Base-by-base conservation (phyloP, 1,284 basidiomycete genomes). In the Rhizoctonia solani region DNA sequence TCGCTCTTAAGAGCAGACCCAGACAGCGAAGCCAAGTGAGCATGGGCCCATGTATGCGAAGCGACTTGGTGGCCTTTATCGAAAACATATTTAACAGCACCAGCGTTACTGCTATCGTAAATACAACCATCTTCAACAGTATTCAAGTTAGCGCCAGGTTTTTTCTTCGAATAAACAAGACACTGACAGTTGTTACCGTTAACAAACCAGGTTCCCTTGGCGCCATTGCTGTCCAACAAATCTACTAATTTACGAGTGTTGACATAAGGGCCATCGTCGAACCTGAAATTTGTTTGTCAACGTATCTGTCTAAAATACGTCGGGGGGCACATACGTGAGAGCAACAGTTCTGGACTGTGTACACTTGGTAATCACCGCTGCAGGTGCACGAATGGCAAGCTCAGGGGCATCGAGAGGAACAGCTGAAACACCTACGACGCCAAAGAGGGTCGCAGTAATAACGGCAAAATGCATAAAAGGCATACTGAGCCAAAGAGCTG, bases 241-340 rank as follows among this genome's bases (percentile, higher is more conserved):
- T 54, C 44, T 8, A 47, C 56, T 8, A 68, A 23, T 2, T 32
- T 11, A 21, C 34, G 37, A n/a, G 30, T 68, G 37, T 41, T 54
- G 4, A 13, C 49, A 52, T 68, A 68, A 27, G 67, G 67, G 6
- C 67, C 67, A 25, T 68, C 67, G 34, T 68, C 67, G 21, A 66
- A 66, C 8, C 63, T 66, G 14, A 5, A 29, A 39, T 19, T 34
- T 46, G 29, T 65, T 65, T 1, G 39, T 1, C 2, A 27, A 25
- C 53, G 5, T 1, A 44, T 4, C 4, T 4, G 4, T 4, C 4
- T 34, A 4, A 11, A 4, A 11, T 4, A 34, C 4, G 4, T 34
- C 32, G 61, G 34, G 32, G 16, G 11, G 11, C 5, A 53, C 61
- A 42, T 54, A 66, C 63, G 63, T 66, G 39, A 66, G 14, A 9